Base-by-base conservation (phyloP, 129 eudicot species). In the Silybum marianum region DNA sequence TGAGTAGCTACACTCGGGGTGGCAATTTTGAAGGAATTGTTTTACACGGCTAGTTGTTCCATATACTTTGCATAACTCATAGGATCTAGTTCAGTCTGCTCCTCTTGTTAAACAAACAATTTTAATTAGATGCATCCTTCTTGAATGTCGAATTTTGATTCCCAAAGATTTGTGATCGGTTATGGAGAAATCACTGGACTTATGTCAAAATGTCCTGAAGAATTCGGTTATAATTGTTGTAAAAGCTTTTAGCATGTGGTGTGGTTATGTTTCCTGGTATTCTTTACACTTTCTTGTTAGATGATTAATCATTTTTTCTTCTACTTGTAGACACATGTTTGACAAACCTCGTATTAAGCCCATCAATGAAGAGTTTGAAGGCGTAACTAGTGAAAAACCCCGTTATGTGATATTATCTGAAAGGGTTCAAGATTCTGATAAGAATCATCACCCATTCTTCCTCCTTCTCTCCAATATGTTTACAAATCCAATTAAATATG, bases 311-410 rank as follows among this genome's bases (percentile, higher is more conserved):
- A 7, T 30, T 51, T 79, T 74, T 74, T 54, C 25, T 69, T 85
- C 28, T 72, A 18, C 63, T 78, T 87, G 77, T 76, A 96, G 99
- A 74, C 87, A 88, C 84, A 78, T 96, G 93, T 84, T 96, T 83
- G 92, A 96, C 81, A 85, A 84, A 85, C 92, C 99, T 9, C 98
- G 99, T 32, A 88, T 93, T 69, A 96, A 91, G 78, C 98, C 99
- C 10, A 77, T 96, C 23, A 87, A 26, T 26, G 0, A 25, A 25
- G 28, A 25, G 28, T 25, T 89, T 2, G 97, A 93, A 84, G 99
- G 93, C 39, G 98, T 98, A 71, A 86, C 85, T 0, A 75, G 86
- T 63, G 93, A 91, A 23, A 91, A 90, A 74, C 86, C 71, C 7
- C 98, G 99, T 63, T 93, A 85, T 84, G 84, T 93, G 86, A 81